Percentiles rank a stretch among this genome's conserved stretches.
phyloP scores from a whole-genome alignment of 495 filamentous ascomycete species.

The Neurospora sp. region DNA sequence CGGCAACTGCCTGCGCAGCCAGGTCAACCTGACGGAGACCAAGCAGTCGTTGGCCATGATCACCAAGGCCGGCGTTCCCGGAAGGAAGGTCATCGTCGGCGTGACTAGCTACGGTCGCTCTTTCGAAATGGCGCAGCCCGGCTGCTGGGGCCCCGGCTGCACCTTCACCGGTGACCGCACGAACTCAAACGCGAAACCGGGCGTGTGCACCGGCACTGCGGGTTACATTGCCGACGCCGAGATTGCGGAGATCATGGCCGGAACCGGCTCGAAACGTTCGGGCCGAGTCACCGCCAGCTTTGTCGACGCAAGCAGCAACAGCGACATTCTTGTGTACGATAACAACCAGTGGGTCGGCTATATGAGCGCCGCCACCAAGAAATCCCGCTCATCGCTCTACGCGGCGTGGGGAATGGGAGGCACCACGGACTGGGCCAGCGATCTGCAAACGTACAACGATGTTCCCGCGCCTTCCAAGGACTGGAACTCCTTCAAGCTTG shows the following conservation, averaged over 20 bases:
- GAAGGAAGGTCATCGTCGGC: conserved; percentile 29
- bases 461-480: neutral
- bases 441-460: neutral
- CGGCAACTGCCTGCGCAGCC: conserved; percentile 31
- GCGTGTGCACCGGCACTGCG: neutral
- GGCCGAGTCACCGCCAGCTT: neutral
- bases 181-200: neutral
- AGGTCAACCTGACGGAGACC: conserved; percentile 37
- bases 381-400: neutral
- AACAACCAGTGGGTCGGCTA: conserved; percentile 1
- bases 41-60: conserved; percentile 29
- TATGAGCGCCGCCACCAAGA: conserved; percentile 3
- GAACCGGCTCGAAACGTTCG: neutral
- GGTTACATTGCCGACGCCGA: conserved; percentile 10
- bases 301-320: neutral
- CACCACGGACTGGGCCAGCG: conserved; percentile 4
- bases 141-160: conserved; percentile 6
- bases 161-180: conserved; percentile 1
- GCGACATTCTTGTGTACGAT: conserved; percentile 1
- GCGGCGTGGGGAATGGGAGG: conserved; percentile 3
- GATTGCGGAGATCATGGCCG: neutral
- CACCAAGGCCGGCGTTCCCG: conserved; percentile 37
- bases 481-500: conserved; percentile 2
- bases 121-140: conserved; percentile 17
- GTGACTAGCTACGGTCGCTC: conserved; percentile 27